Percentiles rank a stretch among this genome's conserved stretches.
phyloP scores from a whole-genome alignment of 2,329 filamentous ascomycete species.

The Colletotrichum navitas region DNA sequence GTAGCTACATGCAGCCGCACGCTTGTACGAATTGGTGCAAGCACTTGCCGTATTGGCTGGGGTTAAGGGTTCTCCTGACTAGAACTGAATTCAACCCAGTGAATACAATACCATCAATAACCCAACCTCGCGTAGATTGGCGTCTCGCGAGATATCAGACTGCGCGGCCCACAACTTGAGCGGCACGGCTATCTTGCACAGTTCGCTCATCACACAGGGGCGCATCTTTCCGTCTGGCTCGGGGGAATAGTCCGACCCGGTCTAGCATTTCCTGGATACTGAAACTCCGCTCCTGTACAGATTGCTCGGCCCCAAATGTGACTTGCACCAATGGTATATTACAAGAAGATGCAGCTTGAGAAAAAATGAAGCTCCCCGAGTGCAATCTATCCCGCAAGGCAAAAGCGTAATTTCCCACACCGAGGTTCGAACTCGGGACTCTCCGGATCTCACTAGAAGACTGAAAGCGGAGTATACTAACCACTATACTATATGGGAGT shows the following conservation, averaged over 20 bases:
- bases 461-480: conserved; percentile 41
- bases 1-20: neutral
- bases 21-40: neutral
- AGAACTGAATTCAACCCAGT: neutral
- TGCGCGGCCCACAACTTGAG: neutral
- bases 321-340: too few species aligned
- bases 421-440: conserved; percentile 39
- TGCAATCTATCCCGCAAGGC: too few species aligned
- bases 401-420: conserved; percentile 14
- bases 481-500: conserved; percentile 35
- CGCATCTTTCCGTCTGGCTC: too few species aligned
- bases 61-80: neutral
- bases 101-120: too few species aligned
- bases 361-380: too few species aligned
- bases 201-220: neutral
- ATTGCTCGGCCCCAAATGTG: too few species aligned
- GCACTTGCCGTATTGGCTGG: neutral
- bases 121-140: too few species aligned
- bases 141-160: neutral
- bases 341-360: too few species aligned
- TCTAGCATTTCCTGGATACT: too few species aligned
- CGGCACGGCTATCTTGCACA: neutral
- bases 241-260: too few species aligned
- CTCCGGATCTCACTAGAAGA: neutral
- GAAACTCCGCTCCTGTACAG: too few species aligned